phyloP scores from a whole-genome alignment of 768 basidiomycete species.

The Leccinum longicurvipes region DNA sequence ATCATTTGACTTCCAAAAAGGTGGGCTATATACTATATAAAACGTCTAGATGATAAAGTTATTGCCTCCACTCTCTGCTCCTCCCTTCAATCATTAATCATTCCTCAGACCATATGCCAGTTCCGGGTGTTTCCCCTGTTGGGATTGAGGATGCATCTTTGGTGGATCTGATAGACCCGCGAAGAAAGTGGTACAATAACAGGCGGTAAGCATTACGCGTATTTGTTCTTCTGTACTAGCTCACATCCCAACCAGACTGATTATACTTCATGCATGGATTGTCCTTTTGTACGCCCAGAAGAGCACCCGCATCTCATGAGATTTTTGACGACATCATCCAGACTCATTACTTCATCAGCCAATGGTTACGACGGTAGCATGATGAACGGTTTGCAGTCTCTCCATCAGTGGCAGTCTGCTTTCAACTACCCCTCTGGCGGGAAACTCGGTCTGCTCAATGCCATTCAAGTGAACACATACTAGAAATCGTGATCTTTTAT shows the following conservation, averaged over 20 bases:
- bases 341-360: constrained; percentile 72
- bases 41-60: background rate
- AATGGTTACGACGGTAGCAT: constrained; percentile 76
- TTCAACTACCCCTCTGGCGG: constrained; percentile 48
- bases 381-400: constrained; percentile 77
- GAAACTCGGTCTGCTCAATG: background rate
- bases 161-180: constrained; percentile 58
- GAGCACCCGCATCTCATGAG: background rate
- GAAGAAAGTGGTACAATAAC: constrained; percentile 75
- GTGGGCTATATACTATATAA: background rate
- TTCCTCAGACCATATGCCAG: constrained; percentile 36
- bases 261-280: constrained; percentile 67
- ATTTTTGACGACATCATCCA: constrained; percentile 20
- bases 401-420: constrained; percentile 58
- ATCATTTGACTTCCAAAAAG: background rate
- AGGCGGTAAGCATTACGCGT: constrained; percentile 42
- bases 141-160: constrained; percentile 35
- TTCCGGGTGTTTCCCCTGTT: constrained; percentile 40
- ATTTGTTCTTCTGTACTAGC: background rate
- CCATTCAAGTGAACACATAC: background rate
- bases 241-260: constrained; percentile 40
- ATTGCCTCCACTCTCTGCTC: background rate
- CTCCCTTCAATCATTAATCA: background rate
- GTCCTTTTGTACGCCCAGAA: constrained; percentile 49
- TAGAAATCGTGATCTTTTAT: background rate